phyloP scores from a whole-genome alignment of 1,284 basidiomycete genomes.

The Cryptococcus amylolentus region DNA sequence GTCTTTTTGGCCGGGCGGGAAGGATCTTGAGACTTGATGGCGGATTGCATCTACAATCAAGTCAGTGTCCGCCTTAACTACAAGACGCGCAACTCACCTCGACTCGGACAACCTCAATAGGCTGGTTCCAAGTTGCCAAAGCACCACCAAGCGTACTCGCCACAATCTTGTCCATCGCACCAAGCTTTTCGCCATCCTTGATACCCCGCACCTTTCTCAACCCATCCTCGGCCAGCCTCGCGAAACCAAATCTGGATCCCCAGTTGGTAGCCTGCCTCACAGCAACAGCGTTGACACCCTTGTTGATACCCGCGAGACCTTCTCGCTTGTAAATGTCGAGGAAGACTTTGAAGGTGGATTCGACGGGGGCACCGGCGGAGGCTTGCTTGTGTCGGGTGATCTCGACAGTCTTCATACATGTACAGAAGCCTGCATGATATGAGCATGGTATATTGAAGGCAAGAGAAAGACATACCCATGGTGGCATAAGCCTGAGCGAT shows the following conservation, averaged over 20 bases:
- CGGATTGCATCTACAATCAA: slow-evolving; percentile 84
- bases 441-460: not conserved
- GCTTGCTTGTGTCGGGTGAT: slow-evolving; percentile 96
- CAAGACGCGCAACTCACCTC: slow-evolving; percentile 33
- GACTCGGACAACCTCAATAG: slow-evolving; percentile 68
- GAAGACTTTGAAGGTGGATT: slow-evolving; percentile 92
- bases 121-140: slow-evolving; percentile 98
- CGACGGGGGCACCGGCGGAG: slow-evolving; percentile 81
- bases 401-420: slow-evolving; percentile 97
- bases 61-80: not conserved
- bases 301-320: slow-evolving; percentile 95
- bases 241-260: slow-evolving; percentile 98
- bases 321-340: slow-evolving; percentile 89
- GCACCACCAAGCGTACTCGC: slow-evolving; percentile 91
- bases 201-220: slow-evolving; percentile 66
- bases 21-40: slow-evolving; percentile 72
- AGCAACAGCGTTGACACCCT: slow-evolving; percentile 98
- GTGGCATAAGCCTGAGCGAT: slow-evolving; percentile 98
- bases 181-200: slow-evolving; percentile 67
- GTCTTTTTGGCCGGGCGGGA: slow-evolving; percentile 85
- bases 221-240: slow-evolving; percentile 79
- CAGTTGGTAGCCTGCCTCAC: slow-evolving; percentile 98
- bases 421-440: slow-evolving; percentile 76
- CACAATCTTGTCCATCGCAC: slow-evolving; percentile 79
- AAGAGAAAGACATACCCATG: slow-evolving; percentile 71